A percentile compares a stretch with the other conserved stretches of the same genome.
Evolutionary conservation across 345 rosid species (phyloP).

Genomic region (Citrus maxima): DNA sequence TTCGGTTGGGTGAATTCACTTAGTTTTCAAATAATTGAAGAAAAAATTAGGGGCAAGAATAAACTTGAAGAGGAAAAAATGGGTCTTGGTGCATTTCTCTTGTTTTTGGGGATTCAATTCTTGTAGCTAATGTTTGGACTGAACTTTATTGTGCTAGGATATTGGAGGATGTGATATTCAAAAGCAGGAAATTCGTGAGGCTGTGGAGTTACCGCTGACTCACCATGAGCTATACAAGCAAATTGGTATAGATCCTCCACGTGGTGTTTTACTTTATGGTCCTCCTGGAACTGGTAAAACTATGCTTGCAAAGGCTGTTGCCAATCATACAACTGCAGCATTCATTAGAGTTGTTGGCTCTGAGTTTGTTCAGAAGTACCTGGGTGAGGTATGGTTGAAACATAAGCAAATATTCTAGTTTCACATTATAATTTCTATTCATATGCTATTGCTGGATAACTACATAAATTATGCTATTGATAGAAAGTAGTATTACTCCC

Average conservation of each 20-base stretch:
- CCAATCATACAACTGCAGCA: constrained; percentile 95
- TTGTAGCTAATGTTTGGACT: neutral
- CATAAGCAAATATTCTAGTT: neutral
- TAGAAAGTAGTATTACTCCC: neutral
- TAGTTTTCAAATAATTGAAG: neutral
- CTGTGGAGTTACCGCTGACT: constrained; percentile 93
- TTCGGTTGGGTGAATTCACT: neutral
- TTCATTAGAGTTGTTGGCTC: constrained; percentile 99
- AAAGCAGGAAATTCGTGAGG: constrained; percentile 99
- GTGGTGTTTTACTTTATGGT: constrained; percentile 94
- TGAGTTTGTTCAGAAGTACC: constrained; percentile 95
- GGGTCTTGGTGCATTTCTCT: neutral
- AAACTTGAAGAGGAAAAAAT: neutral
- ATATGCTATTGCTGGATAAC: neutral
- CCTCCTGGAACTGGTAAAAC: constrained; percentile 99
- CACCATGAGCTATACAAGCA: constrained; percentile 95
- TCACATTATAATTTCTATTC: neutral
- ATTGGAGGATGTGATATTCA: constrained; percentile 99
- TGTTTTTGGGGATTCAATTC: neutral
- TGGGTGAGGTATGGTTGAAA: constrained; percentile 73
- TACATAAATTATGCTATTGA: neutral
- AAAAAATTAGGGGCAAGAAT: neutral
- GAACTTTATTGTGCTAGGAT: constrained; percentile 46
- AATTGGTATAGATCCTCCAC: constrained; percentile 97
- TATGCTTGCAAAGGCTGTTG: constrained; percentile 99